These are phyloP conservation scores for Dalbergia cochinchinensis DNA, from an alignment of 306 rosid genomes.

Conservation along the genomic window DNA sequence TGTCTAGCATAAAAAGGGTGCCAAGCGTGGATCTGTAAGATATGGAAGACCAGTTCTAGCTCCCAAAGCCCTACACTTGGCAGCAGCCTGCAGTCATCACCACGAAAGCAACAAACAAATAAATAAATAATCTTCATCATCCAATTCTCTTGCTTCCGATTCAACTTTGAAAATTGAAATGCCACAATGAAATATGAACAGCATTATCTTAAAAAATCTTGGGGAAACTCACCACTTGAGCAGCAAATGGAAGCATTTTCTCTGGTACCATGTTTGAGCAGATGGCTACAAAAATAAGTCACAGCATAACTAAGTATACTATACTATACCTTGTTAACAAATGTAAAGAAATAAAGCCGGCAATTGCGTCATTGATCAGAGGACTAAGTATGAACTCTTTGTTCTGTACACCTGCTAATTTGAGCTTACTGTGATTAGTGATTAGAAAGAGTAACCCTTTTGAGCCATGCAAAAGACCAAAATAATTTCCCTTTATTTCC, in stretches of 20 bases:
- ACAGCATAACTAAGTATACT: conserved; percentile 39
- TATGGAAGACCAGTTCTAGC: conserved; percentile 55
- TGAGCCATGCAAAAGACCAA: conserved; percentile 14
- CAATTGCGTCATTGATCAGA: conserved; percentile 16
- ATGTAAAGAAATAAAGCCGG: not conserved
- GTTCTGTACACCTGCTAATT: not conserved
- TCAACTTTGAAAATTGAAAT: conserved; percentile 10
- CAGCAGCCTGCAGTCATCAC: conserved; percentile 73
- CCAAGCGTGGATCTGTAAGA: conserved; percentile 67
- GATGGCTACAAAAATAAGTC: conserved; percentile 66
- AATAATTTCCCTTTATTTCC: not conserved
- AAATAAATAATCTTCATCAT: not conserved
- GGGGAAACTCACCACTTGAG: conserved; percentile 75
- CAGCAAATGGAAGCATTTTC: conserved; percentile 88
- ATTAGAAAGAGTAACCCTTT: conserved; percentile 30
- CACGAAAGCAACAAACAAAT: conserved; percentile 12
- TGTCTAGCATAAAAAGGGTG: conserved; percentile 55
- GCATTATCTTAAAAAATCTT: not conserved
- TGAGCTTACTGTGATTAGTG: conserved; percentile 21
- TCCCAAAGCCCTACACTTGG: conserved; percentile 86
- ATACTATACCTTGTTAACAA: conserved; percentile 25
- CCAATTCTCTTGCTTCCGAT: not conserved
- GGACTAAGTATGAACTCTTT: conserved; percentile 21
- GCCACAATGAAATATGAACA: not conserved
- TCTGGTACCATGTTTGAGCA: conserved; percentile 83